Base-by-base conservation (phyloP, 371 early-diverging fungal genomes). In the Zychaea mexicana region DNA sequence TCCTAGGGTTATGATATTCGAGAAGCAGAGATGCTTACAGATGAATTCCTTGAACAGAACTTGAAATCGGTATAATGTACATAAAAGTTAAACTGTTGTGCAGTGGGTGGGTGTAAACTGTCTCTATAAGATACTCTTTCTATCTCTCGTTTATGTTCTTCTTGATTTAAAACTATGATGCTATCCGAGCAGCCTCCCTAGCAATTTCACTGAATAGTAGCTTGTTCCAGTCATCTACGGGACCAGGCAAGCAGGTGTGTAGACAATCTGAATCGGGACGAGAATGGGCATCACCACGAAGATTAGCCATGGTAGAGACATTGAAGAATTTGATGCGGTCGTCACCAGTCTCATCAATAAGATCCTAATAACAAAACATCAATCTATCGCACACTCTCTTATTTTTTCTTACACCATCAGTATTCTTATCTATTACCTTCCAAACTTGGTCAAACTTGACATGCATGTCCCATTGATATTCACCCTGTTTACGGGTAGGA, bases 11-110 rank as follows among this genome's bases (percentile, higher is more conserved):
- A 81, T 58, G 82, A 85, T 64, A 70, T 90, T 52, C 67, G 79
- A 27, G 85, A 88, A n/a, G 65, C 85, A 19, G 86, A 85, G 30
- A 33, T 62, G 1, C 67, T 90, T 26, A 84, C 77, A 1, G 81
- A 82, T 17, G 76, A 83, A 30, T 90, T 84, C 76, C 61, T 90
- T 19, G 58, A 68, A 6, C 66, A 70, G 46, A 57, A 57, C 28
- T 57, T 49, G 55, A 42, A 36, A 22, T 55, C n/a, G 32, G 2
- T 55, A 55, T 55, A n/a, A 42, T 28, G 1, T 27, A 45, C 22
- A 54, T 54, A 28, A 30, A 54, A n/a, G n/a, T n/a, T n/a, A n/a
- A n/a, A n/a, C n/a, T n/a, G n/a, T n/a, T n/a, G n/a, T n/a, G n/a
- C n/a, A n/a, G n/a, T n/a, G n/a, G n/a, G n/a, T n/a, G n/a, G n/a